Evolutionary conservation across 1,284 basidiomycete species (phyloP).

Genomic region (Prillingera fragicola): DNA sequence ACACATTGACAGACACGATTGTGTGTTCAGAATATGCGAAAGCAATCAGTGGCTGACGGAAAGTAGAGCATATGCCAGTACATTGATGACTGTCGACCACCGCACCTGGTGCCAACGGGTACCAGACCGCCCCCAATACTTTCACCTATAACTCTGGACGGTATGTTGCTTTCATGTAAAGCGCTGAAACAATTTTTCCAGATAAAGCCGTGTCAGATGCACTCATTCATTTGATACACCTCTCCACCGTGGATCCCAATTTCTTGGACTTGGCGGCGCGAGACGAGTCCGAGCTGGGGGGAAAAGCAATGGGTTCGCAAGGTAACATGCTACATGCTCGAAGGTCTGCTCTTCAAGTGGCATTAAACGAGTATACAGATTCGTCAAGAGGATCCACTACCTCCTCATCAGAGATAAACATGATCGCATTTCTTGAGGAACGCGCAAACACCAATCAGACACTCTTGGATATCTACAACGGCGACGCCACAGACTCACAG

Average conservation of each 20-base stretch:
- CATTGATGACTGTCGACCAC: conserved; percentile 68
- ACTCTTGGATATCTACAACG: conserved; percentile 44
- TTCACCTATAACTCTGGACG: conserved; percentile 72
- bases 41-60: too few species aligned
- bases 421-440: conserved; percentile 47
- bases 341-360: conserved; percentile 55
- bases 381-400: neutral
- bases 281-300: conserved; percentile 39
- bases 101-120: conserved; percentile 52
- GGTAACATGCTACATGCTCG: conserved; percentile 52
- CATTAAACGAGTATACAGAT: too few species aligned
- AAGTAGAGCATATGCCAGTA: conserved; percentile 68
- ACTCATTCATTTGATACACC: conserved; percentile 64
- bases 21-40: conserved; percentile 53
- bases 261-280: conserved; percentile 48
- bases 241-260: conserved; percentile 51
- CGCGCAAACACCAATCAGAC: conserved; percentile 43
- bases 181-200: neutral
- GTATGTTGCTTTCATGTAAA: conserved; percentile 45
- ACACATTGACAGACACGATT: too few species aligned
- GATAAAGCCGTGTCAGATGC: conserved; percentile 1
- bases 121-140: conserved; percentile 67
- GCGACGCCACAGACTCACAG: conserved; percentile 27
- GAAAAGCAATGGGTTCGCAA: conserved; percentile 36
- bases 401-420: conserved; percentile 43